A percentile compares a stretch with the other conserved stretches of the same genome.
These are phyloP conservation scores for Zizania latifolia DNA, from an alignment of 176 grass and related monocot species.

Conservation along the genomic window DNA sequence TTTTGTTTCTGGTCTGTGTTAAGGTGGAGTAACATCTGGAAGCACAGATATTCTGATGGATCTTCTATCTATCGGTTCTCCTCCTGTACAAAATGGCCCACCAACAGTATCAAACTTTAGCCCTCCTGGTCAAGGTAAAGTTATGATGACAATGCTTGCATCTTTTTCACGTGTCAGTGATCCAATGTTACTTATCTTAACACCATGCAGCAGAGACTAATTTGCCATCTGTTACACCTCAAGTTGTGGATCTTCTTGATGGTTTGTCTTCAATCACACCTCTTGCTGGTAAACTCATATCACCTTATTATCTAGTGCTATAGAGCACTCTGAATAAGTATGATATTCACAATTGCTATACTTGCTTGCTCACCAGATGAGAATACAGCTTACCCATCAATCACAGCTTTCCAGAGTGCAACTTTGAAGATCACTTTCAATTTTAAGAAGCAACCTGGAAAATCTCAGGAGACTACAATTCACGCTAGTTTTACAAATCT, in stretches of 20 bases:
- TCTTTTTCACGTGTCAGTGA: not conserved
- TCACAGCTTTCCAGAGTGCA: conserved; percentile 88
- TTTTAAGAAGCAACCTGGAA: conserved; percentile 73
- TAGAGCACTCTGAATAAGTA: not conserved
- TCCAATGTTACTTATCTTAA: conserved; percentile 17
- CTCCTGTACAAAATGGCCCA: conserved; percentile 67
- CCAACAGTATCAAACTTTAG: conserved; percentile 29
- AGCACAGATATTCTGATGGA: conserved; percentile 85
- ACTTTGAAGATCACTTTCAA: conserved; percentile 72
- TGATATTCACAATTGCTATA: conserved; percentile 1
- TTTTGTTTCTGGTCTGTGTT: conserved; percentile 30
- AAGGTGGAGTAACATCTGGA: conserved; percentile 40
- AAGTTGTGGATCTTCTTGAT: conserved; percentile 77
- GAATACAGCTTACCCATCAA: conserved; percentile 43
- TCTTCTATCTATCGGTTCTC: conserved; percentile 88
- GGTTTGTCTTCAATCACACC: conserved; percentile 63
- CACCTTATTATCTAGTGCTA: conserved; percentile 13
- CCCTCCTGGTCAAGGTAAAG: conserved; percentile 53
- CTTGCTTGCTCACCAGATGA: conserved; percentile 44
- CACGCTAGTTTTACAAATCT: conserved; percentile 81
- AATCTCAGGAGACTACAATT: conserved; percentile 70
- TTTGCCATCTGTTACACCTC: conserved; percentile 39
- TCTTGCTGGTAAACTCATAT: conserved; percentile 44
- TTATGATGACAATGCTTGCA: conserved; percentile 21
- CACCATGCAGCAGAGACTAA: conserved; percentile 45